Evolutionary conservation across 169 alveolate species (phyloP), one percentile per base, ranked within the genome.

Genomic region (Cryptosporidium meleagridis): DNA sequence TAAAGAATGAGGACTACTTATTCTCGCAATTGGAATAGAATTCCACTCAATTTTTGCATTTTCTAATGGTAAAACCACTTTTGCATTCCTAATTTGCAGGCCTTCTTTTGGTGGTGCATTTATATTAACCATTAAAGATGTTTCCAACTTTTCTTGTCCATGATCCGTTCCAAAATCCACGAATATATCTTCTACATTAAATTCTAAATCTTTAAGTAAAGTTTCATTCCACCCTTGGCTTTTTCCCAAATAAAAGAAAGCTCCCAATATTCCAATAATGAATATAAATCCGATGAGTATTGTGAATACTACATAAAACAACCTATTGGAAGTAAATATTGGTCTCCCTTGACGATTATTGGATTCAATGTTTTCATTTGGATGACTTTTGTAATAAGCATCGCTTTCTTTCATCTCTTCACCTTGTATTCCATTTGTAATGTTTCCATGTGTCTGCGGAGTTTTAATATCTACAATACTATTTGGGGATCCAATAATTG

Each of bases 381-480:
- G 29, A 16, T 26, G 35, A 23, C 4, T 29, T n/a, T 51, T 31
- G 41, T 9, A 31, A 65, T 48, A 59, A 29, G 12, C 68, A 29
- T 80, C 75, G 12, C 26, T 37, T 31, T 80, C 69, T 31, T 23
- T n/a, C 51, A 26, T 65, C 23, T 75, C 87, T 29, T 62, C 75
- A 3, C 80, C 69, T 48, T 80, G 73, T 21, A 37, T 29, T n/a
- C 68, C 62, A 44, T 29, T 26, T 29, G 44, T 33, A 29, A 18
- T 59, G 59, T 14, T 33, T 10, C 23, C 58, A 14, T 26, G 51
- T 6, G 14, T 67, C 8, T 61, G 69, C 48, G 89, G 89, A 31
- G 89, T 80, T 21, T 44, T 80, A 26, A 80, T 80, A 37, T 80
- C 89, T 8, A 80, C 89, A 44, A 62, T 37, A 29, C 89, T 80